Percentiles rank a stretch among this genome's conserved stretches.
These are phyloP conservation scores for Fonsecaea nubica DNA, from an alignment of 2,329 filamentous ascomycete genomes.

Conservation along the genomic window DNA sequence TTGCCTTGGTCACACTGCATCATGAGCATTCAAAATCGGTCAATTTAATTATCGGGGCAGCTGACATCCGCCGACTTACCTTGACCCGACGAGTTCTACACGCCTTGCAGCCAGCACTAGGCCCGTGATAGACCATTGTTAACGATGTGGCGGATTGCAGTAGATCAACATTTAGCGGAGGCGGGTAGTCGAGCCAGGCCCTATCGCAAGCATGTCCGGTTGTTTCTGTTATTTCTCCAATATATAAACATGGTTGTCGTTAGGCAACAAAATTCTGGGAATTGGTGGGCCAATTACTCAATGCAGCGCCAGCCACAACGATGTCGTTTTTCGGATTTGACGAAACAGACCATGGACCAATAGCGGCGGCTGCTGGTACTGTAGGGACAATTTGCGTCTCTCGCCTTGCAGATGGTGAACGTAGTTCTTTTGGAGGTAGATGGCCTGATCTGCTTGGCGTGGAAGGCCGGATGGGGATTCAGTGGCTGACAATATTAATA, in stretches of 20 bases:
- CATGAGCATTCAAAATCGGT: neutral
- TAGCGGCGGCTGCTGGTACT: neutral
- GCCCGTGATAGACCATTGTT: slow-evolving; percentile 41
- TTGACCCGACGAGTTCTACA: slow-evolving; percentile 40
- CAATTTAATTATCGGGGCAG: neutral
- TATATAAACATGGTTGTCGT: slow-evolving; percentile 17
- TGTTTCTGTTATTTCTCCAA: slow-evolving; percentile 6
- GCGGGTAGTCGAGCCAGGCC: slow-evolving; percentile 1
- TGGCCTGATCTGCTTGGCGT: slow-evolving; percentile 16
- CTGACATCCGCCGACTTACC: slow-evolving; percentile 18
- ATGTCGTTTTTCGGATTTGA: slow-evolving; percentile 14
- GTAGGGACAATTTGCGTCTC: neutral
- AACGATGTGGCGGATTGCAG: slow-evolving; percentile 1
- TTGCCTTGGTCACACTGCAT: slow-evolving; percentile 38
- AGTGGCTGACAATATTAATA: neutral
- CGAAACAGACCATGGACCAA: neutral
- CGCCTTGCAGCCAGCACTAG: slow-evolving; percentile 37
- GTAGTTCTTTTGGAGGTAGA: neutral
- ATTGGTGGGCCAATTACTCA: slow-evolving; percentile 12
- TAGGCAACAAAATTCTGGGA: slow-evolving; percentile 22
- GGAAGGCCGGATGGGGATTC: neutral
- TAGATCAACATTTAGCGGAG: slow-evolving; percentile 9
- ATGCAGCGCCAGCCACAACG: slow-evolving; percentile 20
- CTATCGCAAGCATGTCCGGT: slow-evolving; percentile 24
- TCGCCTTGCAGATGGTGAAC: neutral